Evolutionary conservation across 176 grass and related monocot genomes (phyloP).

Genomic region (Secale cereale): DNA sequence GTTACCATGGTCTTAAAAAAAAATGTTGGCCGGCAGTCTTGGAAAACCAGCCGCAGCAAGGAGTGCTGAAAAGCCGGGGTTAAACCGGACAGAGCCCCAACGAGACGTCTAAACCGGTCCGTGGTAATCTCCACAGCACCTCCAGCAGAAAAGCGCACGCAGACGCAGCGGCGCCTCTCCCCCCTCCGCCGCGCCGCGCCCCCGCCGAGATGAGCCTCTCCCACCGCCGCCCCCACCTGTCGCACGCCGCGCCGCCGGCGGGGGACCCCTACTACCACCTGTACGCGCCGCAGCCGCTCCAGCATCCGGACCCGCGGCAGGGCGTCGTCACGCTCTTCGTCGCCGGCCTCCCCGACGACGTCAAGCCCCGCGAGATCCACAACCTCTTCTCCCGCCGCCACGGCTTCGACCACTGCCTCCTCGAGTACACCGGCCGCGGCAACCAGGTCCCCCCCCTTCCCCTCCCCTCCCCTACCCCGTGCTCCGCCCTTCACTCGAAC

Average conservation of each 20-base stretch:
- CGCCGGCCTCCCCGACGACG: conserved; percentile 70
- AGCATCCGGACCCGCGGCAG: conserved; percentile 24
- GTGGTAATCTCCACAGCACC: background rate
- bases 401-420: conserved; percentile 86
- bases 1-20: too few relatives aligned
- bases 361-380: conserved; percentile 89
- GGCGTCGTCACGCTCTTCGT: conserved; percentile 80
- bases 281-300: conserved; percentile 18
- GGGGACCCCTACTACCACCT: conserved; percentile 45
- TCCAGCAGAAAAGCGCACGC: background rate
- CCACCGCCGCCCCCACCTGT: conserved; percentile 12
- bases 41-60: too few relatives aligned
- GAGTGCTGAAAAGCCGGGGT: background rate
- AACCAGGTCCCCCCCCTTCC: conserved; percentile 57
- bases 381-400: conserved; percentile 80
- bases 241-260: background rate
- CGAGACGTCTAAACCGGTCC: background rate
- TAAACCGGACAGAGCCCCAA: background rate
- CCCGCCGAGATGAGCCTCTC: conserved; percentile 41
- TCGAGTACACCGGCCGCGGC: conserved; percentile 85
- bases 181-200: background rate
- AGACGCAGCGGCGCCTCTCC: background rate
- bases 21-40: too few relatives aligned
- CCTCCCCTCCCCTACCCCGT: background rate
- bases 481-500: too few relatives aligned